Conservation (phyloP, 2,329 filamentous ascomycete genomes). For the Colletotrichum truncatum region DNA sequence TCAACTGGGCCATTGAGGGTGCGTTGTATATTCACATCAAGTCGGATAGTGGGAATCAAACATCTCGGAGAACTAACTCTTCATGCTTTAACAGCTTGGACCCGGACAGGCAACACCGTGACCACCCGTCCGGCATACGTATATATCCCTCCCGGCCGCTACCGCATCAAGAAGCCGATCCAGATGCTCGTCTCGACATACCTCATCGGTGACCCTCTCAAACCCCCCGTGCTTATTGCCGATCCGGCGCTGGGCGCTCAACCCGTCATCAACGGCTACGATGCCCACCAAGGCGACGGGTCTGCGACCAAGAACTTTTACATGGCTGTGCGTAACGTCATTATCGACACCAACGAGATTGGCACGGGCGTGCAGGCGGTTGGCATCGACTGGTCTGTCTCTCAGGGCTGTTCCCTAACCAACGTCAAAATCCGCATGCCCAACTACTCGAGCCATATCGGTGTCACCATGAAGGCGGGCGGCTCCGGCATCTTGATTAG, state of each 20-base stretch:
- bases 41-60: too few relatives aligned
- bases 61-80: neutral
- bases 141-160: slow-evolving; percentile 42
- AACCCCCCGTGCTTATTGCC: slow-evolving; percentile 40
- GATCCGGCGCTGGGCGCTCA: slow-evolving; percentile 24
- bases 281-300: slow-evolving; percentile 37
- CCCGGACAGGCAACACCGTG: slow-evolving; percentile 38
- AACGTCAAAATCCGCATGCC: slow-evolving; percentile 46
- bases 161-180: slow-evolving; percentile 40
- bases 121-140: slow-evolving; percentile 35
- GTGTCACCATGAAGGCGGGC: slow-evolving; percentile 45
- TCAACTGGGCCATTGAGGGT: slow-evolving; percentile 37
- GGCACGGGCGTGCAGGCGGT: slow-evolving; percentile 30
- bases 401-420: slow-evolving; percentile 39
- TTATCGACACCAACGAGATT: slow-evolving; percentile 38
- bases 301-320: slow-evolving; percentile 43
- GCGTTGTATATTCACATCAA: slow-evolving; percentile 5
- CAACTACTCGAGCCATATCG: slow-evolving; percentile 42
- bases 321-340: slow-evolving; percentile 42
- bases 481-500: slow-evolving; percentile 42
- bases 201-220: slow-evolving; percentile 40
- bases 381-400: slow-evolving; percentile 42
- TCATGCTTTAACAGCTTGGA: slow-evolving; percentile 33
- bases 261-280: slow-evolving; percentile 35
- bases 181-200: slow-evolving; percentile 42